Base-by-base conservation (phyloP, 1,284 basidiomycete species). In the Tilletiaria anomala region DNA sequence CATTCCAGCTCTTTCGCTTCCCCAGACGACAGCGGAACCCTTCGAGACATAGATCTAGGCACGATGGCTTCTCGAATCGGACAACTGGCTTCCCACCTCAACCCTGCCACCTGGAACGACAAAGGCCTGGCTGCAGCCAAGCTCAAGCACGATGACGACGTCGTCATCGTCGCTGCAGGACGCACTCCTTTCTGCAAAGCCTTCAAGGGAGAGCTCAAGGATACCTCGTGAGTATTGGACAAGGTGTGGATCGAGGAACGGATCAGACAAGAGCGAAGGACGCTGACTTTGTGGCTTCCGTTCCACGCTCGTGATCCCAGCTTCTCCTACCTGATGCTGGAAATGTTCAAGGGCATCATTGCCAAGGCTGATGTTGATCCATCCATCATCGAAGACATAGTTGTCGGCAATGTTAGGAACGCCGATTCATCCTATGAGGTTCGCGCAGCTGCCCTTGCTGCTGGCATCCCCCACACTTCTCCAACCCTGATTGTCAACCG, bases 111-210 rank as follows among this genome's bases (percentile, higher is more conserved):
- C 24, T 59, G 56, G 55, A 47, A 45, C 10, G 51, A 50, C 35
- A 55, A 60, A 35, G 57, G 56, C 17, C 48, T 61, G 3, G 47
- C 50, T 33, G 48, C 54, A 19, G 53, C 53, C 40, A 32, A 36
- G 40, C 42, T 45, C 45, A 61, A 61, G 47, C 50, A 54, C 45
- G 56, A 59, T 39, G 41, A 48, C 26, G 58, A 61, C 35, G 58
- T 60, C 18, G 85, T 88, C 53, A 78, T 89, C 44, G 86, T 83
- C 1, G 83, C 83, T 56, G 79, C 82, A 16, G 79, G 81, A 53
- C 76, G 84, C 22, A 84, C 82, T 6, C 77, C 82, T 11, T 74
- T 83, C 55, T 81, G 82, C 33, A 76, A 73, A 51, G 78, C 83
- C 2, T 78, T 74, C 65, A 84, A 80, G 58, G 83, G 83, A 18